Base-by-base conservation (phyloP, 2,329 filamentous ascomycete species). In the Talaromyces sp. region DNA sequence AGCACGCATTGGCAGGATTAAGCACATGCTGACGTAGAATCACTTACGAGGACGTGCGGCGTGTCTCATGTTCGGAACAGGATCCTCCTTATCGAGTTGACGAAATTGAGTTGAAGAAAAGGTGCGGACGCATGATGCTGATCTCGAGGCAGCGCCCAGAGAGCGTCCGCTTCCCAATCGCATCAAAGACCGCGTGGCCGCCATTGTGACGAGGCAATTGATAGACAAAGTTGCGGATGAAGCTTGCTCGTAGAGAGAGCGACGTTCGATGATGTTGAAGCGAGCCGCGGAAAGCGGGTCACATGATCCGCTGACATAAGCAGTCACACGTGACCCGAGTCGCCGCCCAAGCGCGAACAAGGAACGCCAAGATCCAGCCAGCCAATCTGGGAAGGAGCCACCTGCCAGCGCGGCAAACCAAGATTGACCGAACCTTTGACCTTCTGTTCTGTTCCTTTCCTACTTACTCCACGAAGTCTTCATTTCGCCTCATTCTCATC, bases 11-110 rank as follows among this genome's bases (percentile, higher is more conserved):
- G 25, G 13, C 5, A 15, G 6, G 1, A 62, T 25, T 38, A 8
- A 17, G 25, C 43, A 22, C 25, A 59, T 56, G 38, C 27, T 53
- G 40, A 27, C 29, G 25, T 19, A 25, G 25, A 58, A 66, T 34
- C 56, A 78, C 81, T 71, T 77, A 84, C 82, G 78, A 67, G 80
- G 78, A 69, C 82, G 78, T 72, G 78, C 76, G 58, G 89, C 88
- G 70, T 86, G 82, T 76, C 91, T 86, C 83, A 90, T 82, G 81
- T 93, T 91, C 67, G 85, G 82, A 22, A 64, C 61, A 65, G 65
- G 64, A 51, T 65, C 64, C 56, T 66, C 67, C 71, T 77, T 85
- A 74, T 80, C 78, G 68, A 80, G 77, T 67, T 71, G 71, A 65
- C 76, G 77, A 67, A 80, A 72, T 66, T 77, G 73, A 58, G 76